These are phyloP conservation scores for Cyclotella cryptica DNA, from an alignment of 108 stramenopile species.

Conservation along the genomic window DNA sequence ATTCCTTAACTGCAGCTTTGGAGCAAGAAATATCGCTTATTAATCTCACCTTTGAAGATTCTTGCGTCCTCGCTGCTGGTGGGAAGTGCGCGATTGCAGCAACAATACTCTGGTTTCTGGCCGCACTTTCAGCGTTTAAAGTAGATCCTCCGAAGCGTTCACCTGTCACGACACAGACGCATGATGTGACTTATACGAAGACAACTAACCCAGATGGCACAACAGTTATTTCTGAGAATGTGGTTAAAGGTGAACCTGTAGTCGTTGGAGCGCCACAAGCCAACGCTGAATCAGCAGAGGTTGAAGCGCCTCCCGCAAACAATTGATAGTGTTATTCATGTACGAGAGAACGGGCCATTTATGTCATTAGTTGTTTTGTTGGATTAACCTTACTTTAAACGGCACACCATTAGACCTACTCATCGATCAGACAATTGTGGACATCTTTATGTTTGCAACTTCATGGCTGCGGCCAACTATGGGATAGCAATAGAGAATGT, in stretches of 20 bases:
- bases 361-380: too few species aligned
- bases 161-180: constrained; percentile 41
- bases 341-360: not conserved
- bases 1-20: constrained; percentile 6
- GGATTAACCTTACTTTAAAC: too few species aligned
- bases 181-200: constrained; percentile 56
- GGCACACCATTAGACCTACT: too few species aligned
- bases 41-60: constrained; percentile 18
- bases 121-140: constrained; percentile 41
- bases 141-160: constrained; percentile 35
- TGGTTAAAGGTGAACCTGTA: constrained; percentile 49
- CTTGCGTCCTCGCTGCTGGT: constrained; percentile 38
- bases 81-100: constrained; percentile 51
- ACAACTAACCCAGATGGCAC: constrained; percentile 49
- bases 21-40: not conserved
- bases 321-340: not conserved
- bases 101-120: constrained; percentile 50
- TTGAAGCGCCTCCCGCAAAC: not conserved
- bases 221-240: constrained; percentile 37
- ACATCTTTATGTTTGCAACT: too few species aligned
- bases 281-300: not conserved
- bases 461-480: too few species aligned
- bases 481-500: too few species aligned
- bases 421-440: too few species aligned
- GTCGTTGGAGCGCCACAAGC: constrained; percentile 6